A percentile compares a stretch with the other conserved stretches of the same genome.
Conservation (phyloP, 768 basidiomycete species). For the Leccinum longicurvipes region DNA sequence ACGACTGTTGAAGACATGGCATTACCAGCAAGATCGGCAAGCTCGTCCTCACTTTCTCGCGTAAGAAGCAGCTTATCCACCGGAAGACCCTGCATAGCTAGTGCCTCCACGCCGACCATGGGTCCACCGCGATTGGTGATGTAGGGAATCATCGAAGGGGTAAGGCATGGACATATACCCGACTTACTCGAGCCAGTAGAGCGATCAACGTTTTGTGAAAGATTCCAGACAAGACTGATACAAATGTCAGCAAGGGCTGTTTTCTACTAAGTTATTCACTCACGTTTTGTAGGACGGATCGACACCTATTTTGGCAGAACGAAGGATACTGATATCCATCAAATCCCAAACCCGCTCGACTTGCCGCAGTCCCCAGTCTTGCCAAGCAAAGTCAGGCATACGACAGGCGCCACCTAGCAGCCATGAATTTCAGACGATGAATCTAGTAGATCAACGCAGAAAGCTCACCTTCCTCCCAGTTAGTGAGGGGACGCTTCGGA, state of each 20-base stretch:
- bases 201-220: slow-evolving; percentile 95
- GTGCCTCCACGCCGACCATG: slow-evolving; percentile 89
- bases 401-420: slow-evolving; percentile 73
- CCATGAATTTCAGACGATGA: background rate
- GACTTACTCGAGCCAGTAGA: slow-evolving; percentile 75
- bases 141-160: slow-evolving; percentile 95
- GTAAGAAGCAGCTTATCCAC: slow-evolving; percentile 90
- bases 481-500: slow-evolving; percentile 79
- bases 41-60: slow-evolving; percentile 88
- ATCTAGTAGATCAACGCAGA: background rate
- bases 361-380: slow-evolving; percentile 89
- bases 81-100: slow-evolving; percentile 92
- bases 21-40: slow-evolving; percentile 93
- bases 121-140: slow-evolving; percentile 95
- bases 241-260: slow-evolving; percentile 1
- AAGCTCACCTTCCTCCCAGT: slow-evolving; percentile 83
- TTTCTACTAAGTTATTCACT: slow-evolving; percentile 25
- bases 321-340: slow-evolving; percentile 86
- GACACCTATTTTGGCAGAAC: slow-evolving; percentile 73
- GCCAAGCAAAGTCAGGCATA: slow-evolving; percentile 87
- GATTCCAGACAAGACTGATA: slow-evolving; percentile 84
- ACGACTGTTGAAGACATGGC: slow-evolving; percentile 98
- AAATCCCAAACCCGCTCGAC: slow-evolving; percentile 95
- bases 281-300: slow-evolving; percentile 91
- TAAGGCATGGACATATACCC: slow-evolving; percentile 90